Conservation (phyloP, 2,329 filamentous ascomycete genomes). For the Zarea fungicola region DNA sequence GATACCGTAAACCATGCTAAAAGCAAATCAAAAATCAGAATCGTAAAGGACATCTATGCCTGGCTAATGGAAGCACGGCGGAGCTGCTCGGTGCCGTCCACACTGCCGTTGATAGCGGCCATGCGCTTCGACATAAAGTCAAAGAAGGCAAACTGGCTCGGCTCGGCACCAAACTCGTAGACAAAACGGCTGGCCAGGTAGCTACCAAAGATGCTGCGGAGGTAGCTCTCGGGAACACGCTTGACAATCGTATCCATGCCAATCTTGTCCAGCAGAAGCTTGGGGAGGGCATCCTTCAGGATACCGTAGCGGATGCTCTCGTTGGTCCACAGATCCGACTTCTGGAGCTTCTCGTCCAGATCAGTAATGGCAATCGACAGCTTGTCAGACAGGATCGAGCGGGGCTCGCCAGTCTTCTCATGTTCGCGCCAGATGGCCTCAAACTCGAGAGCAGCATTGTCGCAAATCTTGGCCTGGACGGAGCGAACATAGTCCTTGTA, state of each 20-base stretch:
- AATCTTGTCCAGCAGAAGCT: conserved; percentile 79
- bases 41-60: conserved; percentile 1
- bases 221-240: conserved; percentile 85
- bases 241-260: conserved; percentile 82
- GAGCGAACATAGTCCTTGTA: conserved; percentile 90
- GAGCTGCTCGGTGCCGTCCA: conserved; percentile 23
- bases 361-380: conserved; percentile 92
- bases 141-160: conserved; percentile 97
- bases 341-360: conserved; percentile 92
- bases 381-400: conserved; percentile 86
- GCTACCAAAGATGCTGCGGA: conserved; percentile 92
- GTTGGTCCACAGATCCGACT: conserved; percentile 87
- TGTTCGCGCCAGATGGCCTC: conserved; percentile 98
- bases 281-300: conserved; percentile 78
- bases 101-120: conserved; percentile 36
- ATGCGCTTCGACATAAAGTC: conserved; percentile 75
- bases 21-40: not conserved
- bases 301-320: conserved; percentile 71
- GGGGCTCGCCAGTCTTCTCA: conserved; percentile 69
- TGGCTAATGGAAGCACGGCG: conserved; percentile 22
- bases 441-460: conserved; percentile 90
- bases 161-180: conserved; percentile 87
- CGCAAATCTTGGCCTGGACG: conserved; percentile 84
- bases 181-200: conserved; percentile 94
- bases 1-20: conserved; percentile 1